These are phyloP conservation scores for Termitomyces sp. DNA, from an alignment of 768 basidiomycete species.

Conservation along the genomic window DNA sequence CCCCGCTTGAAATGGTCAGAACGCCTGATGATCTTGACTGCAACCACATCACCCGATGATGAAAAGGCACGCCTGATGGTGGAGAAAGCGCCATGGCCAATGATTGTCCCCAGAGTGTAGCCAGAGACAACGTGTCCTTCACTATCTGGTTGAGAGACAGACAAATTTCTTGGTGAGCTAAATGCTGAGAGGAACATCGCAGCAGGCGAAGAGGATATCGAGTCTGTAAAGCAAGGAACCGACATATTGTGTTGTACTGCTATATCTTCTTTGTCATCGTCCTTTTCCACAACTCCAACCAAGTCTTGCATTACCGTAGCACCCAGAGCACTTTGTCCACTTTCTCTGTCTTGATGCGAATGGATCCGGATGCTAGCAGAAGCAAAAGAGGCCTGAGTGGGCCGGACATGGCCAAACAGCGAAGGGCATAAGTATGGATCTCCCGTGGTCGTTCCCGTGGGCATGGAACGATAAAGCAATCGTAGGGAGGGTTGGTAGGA, in stretches of 20 bases:
- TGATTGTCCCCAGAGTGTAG: conserved; percentile 69
- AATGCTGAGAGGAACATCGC: conserved; percentile 72
- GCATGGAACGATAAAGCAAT: conserved; percentile 7
- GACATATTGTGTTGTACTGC: conserved; percentile 5
- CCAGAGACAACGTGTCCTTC: conserved; percentile 65
- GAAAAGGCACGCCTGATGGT: conserved; percentile 68
- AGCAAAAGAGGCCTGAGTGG: conserved; percentile 1
- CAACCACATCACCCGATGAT: conserved; percentile 60
- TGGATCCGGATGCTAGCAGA: conserved; percentile 6
- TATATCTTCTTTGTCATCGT: background rate
- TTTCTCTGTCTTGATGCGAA: background rate
- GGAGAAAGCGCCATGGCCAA: conserved; percentile 81
- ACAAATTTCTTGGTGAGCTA: conserved; percentile 31
- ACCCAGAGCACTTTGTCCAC: conserved; percentile 16
- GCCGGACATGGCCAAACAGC: conserved; percentile 2
- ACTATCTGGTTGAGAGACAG: conserved; percentile 45
- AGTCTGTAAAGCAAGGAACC: conserved; percentile 9
- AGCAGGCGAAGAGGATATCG: conserved; percentile 53
- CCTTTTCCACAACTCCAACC: background rate
- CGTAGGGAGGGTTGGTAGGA: background rate
- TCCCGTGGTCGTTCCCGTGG: conserved; percentile 6
- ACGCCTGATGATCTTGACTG: conserved; percentile 78
- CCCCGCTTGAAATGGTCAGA: conserved; percentile 49
- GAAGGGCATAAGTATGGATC: conserved; percentile 1
- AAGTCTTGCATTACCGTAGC: conserved; percentile 13